Base-by-base conservation (phyloP, 352 stramenopile genomes). In the Phytophthora megakarya region DNA sequence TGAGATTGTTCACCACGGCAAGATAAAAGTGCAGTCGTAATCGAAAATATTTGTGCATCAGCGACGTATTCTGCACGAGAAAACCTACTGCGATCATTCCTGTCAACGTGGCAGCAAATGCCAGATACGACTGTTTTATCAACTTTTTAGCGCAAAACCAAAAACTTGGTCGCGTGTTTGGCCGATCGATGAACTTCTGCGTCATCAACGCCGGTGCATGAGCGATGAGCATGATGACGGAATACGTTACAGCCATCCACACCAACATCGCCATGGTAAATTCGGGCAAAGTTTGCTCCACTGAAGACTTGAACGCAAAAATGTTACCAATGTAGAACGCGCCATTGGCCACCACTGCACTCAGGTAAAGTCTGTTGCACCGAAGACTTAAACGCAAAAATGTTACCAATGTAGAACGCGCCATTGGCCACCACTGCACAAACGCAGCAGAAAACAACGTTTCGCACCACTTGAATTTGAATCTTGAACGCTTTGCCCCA, bases 291-390 rank as follows among this genome's bases (percentile, higher is more conserved):
- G 69, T 67, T 37, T 81, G 66, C 11, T 72, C 39, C 25, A 51
- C 61, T 9, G 70, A 73, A 15, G 57, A 48, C 28, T 49, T 56
- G 19, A 63, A 28, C 3, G 63, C 45, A 35, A 79, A 79, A 15
- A 61, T 26, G 38, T 79, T 74, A 11, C 63, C 63, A 12, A 67
- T 21, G 38, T 63, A 69, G 59, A 67, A 73, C n/a, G 32, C 58
- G 18, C 61, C 72, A 26, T 72, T 79, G n/a, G 71, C 37, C n/a
- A n/a, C n/a, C n/a, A n/a, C n/a, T n/a, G n/a, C n/a, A 76, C 39
- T 66, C 62, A 11, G 23, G 21, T 15, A 54, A 61, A 6, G 69
- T 67, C 33, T 81, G 66, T 10, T 72, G 33, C 25, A 51, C 61
- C 12, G 70, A 73, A 15, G 57, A 48, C 28, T 49, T 56, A n/a